Conservation (phyloP, 306 rosid species). For the Glycine latifolia region DNA sequence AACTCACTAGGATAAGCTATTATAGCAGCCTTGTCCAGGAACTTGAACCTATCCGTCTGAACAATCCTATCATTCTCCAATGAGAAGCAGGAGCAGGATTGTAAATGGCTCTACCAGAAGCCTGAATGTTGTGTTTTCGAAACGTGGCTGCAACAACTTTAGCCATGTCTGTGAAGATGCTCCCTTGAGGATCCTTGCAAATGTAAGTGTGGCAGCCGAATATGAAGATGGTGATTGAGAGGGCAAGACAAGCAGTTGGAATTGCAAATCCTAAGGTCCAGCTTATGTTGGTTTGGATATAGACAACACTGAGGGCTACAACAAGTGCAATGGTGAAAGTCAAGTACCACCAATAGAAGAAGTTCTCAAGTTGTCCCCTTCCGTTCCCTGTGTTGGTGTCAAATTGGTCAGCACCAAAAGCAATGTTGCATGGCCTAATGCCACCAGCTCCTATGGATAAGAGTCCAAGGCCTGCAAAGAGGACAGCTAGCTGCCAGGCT, state of each 20-base stretch:
- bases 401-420: slow-evolving; percentile 88
- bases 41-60: slow-evolving; percentile 64
- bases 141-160: slow-evolving; percentile 71
- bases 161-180: slow-evolving; percentile 60
- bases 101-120: slow-evolving; percentile 43
- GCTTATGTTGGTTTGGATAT: slow-evolving; percentile 77
- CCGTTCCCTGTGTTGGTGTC: slow-evolving; percentile 73
- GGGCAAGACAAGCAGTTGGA: slow-evolving; percentile 67
- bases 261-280: slow-evolving; percentile 76
- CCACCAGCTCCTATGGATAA: slow-evolving; percentile 85
- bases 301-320: slow-evolving; percentile 73
- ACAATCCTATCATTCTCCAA: slow-evolving; percentile 25
- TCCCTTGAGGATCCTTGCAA: slow-evolving; percentile 66
- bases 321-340: slow-evolving; percentile 71
- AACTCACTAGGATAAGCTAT: slow-evolving; percentile 61
- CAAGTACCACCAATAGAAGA: slow-evolving; percentile 95
- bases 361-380: slow-evolving; percentile 67
- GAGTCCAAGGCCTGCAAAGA: slow-evolving; percentile 65
- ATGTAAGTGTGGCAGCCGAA: slow-evolving; percentile 67
- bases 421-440: slow-evolving; percentile 86
- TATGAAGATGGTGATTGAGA: slow-evolving; percentile 71
- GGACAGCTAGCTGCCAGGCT: slow-evolving; percentile 67
- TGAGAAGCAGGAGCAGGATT: slow-evolving; percentile 47
- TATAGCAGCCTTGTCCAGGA: slow-evolving; percentile 73
- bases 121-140: slow-evolving; percentile 44